Evolutionary conservation across 805 yeast species (phyloP), one percentile per base, ranked within the genome.

Genomic region (Hanseniaspora jakobsenii): DNA sequence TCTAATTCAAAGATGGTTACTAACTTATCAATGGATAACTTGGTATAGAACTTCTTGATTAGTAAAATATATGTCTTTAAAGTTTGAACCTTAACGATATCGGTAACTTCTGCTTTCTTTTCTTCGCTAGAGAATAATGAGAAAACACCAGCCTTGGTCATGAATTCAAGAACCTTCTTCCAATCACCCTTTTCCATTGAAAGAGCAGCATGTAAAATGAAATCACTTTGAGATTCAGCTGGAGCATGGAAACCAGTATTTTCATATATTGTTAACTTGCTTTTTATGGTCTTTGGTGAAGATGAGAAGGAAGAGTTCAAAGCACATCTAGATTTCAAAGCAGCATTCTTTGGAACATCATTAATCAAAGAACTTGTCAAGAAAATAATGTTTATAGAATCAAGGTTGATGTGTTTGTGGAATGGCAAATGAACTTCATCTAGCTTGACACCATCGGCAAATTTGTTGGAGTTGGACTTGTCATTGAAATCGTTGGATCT

Each of bases 391-490:
- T 91, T 98, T 52, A 91, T 72, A 57, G 91, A 75, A 69, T 93
- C 97, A 55, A 89, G 70, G 66, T 91, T 91, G 63, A 91, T 89
- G 66, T 91, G 99, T 82, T 85, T 86, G 67, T 91, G 98, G 80
- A 81, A 91, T 48, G 99, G 99, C 60, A 91, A 71, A 61, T 86
- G 73, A 60, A 87, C 78, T 65, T 79, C 89, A 29, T 39, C 44
- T 6, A 38, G 35, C 17, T 39, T 45, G 28, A 39, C 35, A 14
- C 38, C 44, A 38, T 60, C 63, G 49, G 55, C 58, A 32, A 57
- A 54, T 17, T 31, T 16, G 17, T 24, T 32, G 23, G 14, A 32
- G 56, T 71, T 75, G 58, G 70, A 64, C 21, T 76, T 60, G 14
- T 70, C 67, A 5, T 35, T 34, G 28, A 49, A 51, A 16, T 55